Conservation (phyloP, 2,329 filamentous ascomycete species). For the Alternaria triticina region DNA sequence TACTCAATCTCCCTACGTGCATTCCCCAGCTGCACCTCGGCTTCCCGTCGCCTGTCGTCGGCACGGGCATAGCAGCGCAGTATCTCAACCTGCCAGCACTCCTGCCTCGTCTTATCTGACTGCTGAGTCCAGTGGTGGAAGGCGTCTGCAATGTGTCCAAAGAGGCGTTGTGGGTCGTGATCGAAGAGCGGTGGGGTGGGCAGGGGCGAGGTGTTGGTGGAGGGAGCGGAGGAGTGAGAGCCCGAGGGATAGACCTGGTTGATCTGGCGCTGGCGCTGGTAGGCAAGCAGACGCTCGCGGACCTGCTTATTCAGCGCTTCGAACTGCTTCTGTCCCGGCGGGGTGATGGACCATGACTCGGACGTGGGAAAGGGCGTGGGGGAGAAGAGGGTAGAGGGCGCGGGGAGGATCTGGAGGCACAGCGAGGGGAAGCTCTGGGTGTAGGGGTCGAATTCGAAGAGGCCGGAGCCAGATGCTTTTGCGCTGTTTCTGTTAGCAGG, state of each 20-base stretch:
- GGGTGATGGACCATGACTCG: constrained; percentile 80
- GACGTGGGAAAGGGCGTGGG: constrained; percentile 78
- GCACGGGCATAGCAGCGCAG: constrained; percentile 53
- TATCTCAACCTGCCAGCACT: constrained; percentile 56
- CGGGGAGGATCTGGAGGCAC: constrained; percentile 78
- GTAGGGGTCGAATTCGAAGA: constrained; percentile 83
- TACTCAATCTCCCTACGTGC: constrained; percentile 52
- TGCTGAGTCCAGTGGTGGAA: constrained; percentile 78
- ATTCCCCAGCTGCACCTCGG: constrained; percentile 47
- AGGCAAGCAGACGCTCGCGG: constrained; percentile 64
- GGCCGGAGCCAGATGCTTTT: constrained; percentile 51
- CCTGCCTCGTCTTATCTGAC: constrained; percentile 54
- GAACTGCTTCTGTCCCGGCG: constrained; percentile 75
- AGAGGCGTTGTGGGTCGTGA: constrained; percentile 71
- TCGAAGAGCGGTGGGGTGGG: constrained; percentile 53
- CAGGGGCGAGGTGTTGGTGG: constrained; percentile 42
- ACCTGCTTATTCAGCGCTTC: constrained; percentile 74
- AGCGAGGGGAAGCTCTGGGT: constrained; percentile 85
- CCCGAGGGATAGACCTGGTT: constrained; percentile 42
- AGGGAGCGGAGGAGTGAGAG: constrained; percentile 33
- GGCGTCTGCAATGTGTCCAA: constrained; percentile 77
- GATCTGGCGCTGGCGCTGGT: constrained; percentile 45
- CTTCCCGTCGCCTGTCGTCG: constrained; percentile 46
- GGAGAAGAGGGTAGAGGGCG: constrained; percentile 82
- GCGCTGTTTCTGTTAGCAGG: constrained; percentile 42